Evolutionary conservation across 164 flowering plant species (phyloP).

Genomic region (Saururus chinensis): DNA sequence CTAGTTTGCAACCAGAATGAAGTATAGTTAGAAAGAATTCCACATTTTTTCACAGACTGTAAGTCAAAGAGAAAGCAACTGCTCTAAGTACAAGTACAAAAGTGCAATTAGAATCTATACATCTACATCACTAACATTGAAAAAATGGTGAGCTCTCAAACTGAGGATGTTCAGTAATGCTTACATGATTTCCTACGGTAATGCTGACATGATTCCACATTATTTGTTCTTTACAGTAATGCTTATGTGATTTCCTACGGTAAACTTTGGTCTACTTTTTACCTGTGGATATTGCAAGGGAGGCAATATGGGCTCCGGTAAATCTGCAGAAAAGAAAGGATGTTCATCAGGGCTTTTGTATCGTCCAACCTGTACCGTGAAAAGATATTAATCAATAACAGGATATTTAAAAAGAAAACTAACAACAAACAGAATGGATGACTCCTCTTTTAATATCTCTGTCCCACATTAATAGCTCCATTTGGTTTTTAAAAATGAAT

Average conservation of each 20-base stretch:
- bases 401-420: too few relatives aligned
- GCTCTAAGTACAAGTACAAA: neutral
- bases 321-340: conserved; percentile 68
- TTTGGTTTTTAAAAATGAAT: too few relatives aligned
- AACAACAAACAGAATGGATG: neutral
- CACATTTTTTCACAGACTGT: neutral
- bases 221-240: conserved; percentile 4
- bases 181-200: too few relatives aligned
- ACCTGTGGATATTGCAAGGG: conserved; percentile 86
- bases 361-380: conserved; percentile 58
- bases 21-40: too few relatives aligned
- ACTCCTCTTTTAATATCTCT: neutral
- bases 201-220: too few relatives aligned
- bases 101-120: neutral
- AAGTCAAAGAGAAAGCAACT: neutral
- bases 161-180: conserved; percentile 9
- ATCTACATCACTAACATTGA: too few relatives aligned
- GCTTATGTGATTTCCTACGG: too few relatives aligned
- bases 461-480: too few relatives aligned
- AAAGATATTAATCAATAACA: neutral
- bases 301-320: conserved; percentile 75
- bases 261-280: neutral
- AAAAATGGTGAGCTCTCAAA: neutral
- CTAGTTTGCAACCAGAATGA: conserved; percentile 21
- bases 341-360: conserved; percentile 95